phyloP scores from a whole-genome alignment of 2,329 filamentous ascomycete species.

The Diaporthe sp. region DNA sequence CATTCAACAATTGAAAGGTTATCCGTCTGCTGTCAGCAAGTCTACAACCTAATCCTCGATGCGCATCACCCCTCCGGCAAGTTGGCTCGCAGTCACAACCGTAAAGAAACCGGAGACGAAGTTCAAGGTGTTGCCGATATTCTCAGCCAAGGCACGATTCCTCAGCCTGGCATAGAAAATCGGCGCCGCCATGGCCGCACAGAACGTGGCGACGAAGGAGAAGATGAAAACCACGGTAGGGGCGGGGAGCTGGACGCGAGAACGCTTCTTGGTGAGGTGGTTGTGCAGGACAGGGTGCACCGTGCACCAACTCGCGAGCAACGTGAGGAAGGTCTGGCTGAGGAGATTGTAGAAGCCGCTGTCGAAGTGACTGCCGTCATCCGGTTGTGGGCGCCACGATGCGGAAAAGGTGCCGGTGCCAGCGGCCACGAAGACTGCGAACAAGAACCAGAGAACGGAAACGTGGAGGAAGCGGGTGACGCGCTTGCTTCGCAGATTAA shows the following conservation, averaged over 20 bases:
- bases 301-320: constrained; percentile 12
- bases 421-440: constrained; percentile 7
- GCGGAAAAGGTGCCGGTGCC: not conserved
- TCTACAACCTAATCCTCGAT: not conserved
- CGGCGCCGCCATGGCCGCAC: constrained; percentile 1
- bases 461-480: not conserved
- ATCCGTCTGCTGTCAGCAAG: not conserved
- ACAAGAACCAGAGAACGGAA: constrained; percentile 5
- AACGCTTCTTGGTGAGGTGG: not conserved
- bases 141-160: not conserved
- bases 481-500: not conserved
- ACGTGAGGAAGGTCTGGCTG: not conserved
- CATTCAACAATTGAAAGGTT: accelerated
- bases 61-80: constrained; percentile 1
- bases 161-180: not conserved
- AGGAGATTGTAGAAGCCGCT: constrained; percentile 14
- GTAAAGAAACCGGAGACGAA: constrained; percentile 2
- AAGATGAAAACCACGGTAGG: not conserved
- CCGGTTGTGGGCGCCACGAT: not conserved
- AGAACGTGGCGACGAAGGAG: not conserved
- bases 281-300: constrained; percentile 41
- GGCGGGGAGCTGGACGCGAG: not conserved
- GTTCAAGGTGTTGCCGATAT: constrained; percentile 15
- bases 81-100: not conserved
- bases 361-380: not conserved